These are phyloP conservation scores for Fusarium nelsonii DNA, from an alignment of 2,329 filamentous ascomycete genomes.

Conservation along the genomic window DNA sequence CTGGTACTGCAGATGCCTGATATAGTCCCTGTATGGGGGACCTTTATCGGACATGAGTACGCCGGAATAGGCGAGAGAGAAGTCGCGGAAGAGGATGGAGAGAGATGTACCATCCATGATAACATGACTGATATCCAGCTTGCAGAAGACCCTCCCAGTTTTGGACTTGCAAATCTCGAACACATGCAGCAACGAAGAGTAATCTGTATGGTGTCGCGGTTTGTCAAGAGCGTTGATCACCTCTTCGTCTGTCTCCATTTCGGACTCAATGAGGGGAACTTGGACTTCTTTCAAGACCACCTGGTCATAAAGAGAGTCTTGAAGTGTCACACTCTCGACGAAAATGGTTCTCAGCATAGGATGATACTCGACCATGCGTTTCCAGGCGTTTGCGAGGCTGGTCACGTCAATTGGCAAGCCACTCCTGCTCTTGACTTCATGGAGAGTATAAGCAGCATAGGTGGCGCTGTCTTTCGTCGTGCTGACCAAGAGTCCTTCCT, in stretches of 20 bases:
- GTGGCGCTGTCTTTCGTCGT: constrained; percentile 55
- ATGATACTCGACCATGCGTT: constrained; percentile 58
- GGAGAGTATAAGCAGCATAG: constrained; percentile 52
- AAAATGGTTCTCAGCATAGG: constrained; percentile 62
- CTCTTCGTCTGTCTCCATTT: constrained; percentile 31
- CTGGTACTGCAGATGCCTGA: constrained; percentile 25
- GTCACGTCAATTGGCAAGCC: constrained; percentile 38
- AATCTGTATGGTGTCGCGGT: constrained; percentile 17
- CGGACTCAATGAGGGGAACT: constrained; percentile 8
- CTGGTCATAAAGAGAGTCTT: constrained; percentile 60
- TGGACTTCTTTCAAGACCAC: constrained; percentile 54
- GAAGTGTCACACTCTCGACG: constrained; percentile 58
- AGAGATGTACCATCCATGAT: constrained; percentile 43
- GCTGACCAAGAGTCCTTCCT: constrained; percentile 55
- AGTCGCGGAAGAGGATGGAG: constrained; percentile 40
- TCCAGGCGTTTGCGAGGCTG: constrained; percentile 50
- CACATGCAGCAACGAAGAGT: constrained; percentile 17
- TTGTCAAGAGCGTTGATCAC: constrained; percentile 7
- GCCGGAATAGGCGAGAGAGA: constrained; percentile 28
- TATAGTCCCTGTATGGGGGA: constrained; percentile 37
- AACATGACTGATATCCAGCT: constrained; percentile 40
- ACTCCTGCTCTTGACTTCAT: constrained; percentile 38
- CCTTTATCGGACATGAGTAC: constrained; percentile 10
- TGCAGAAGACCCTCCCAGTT: constrained; percentile 43
- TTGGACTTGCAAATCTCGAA: constrained; percentile 40